Conservation (phyloP, 2,329 filamentous ascomycete species). For the Verticillium nubilum region DNA sequence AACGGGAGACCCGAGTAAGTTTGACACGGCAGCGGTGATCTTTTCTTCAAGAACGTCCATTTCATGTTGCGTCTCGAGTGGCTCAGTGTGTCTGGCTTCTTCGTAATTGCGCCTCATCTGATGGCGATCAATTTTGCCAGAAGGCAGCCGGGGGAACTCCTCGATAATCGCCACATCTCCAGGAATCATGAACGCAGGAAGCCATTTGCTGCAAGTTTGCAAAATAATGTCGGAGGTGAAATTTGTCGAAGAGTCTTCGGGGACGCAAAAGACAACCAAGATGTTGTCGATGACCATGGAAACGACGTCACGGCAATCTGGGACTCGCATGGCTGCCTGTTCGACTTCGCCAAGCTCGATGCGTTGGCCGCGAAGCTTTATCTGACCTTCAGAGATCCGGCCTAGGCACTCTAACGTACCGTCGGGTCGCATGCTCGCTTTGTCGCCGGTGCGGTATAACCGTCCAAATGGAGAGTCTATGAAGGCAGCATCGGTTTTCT, state of each 20-base stretch:
- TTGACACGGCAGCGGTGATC: conserved; percentile 34
- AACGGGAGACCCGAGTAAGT: conserved; percentile 32
- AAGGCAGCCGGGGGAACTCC: conserved; percentile 69
- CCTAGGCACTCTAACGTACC: conserved; percentile 80
- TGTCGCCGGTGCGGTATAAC: conserved; percentile 82
- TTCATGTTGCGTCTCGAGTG: too few relatives aligned
- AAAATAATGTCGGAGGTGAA: neutral
- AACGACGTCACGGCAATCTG: conserved; percentile 59
- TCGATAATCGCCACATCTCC: conserved; percentile 60
- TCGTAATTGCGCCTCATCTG: conserved; percentile 34
- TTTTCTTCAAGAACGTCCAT: conserved; percentile 13
- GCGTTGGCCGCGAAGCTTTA: conserved; percentile 81
- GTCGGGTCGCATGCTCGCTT: conserved; percentile 60
- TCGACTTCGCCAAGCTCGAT: conserved; percentile 78
- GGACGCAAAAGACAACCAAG: conserved; percentile 70
- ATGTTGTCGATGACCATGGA: conserved; percentile 62
- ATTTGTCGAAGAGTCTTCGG: conserved; percentile 28
- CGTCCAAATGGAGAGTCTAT: conserved; percentile 61
- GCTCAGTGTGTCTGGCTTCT: neutral
- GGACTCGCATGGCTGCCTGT: conserved; percentile 57
- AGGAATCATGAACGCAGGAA: conserved; percentile 81
- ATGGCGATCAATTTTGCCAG: conserved; percentile 77
- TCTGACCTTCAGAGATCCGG: conserved; percentile 72
- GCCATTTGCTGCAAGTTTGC: conserved; percentile 61
- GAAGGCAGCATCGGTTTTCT: conserved; percentile 70